Conservation (phyloP, 768 basidiomycete species). For the Strobilomyces dryophilus region DNA sequence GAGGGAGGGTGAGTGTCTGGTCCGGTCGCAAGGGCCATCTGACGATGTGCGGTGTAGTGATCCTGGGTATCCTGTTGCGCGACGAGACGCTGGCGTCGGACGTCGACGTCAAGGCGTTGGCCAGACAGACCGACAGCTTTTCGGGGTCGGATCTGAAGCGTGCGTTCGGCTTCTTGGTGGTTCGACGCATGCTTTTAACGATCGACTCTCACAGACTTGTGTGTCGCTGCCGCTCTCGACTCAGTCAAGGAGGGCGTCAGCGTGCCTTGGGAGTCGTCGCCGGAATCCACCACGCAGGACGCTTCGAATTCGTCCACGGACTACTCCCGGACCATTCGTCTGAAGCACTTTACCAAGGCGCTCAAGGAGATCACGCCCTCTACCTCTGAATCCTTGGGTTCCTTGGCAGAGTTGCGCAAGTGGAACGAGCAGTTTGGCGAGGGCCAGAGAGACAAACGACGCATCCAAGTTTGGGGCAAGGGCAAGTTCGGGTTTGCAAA, state of each 20-base stretch:
- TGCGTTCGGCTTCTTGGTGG: conserved; percentile 36
- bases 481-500: conserved; percentile 83
- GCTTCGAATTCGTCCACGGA: conserved; percentile 4
- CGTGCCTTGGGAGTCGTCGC: conserved; percentile 63
- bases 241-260: conserved; percentile 82
- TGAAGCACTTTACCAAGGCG: conserved; percentile 77
- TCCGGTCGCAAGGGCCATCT: not conserved
- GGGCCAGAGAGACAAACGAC: conserved; percentile 62
- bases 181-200: not conserved
- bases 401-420: conserved; percentile 68
- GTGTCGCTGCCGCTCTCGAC: conserved; percentile 88
- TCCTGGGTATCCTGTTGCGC: conserved; percentile 81
- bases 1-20: conserved; percentile 61
- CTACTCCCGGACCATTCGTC: conserved; percentile 40
- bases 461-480: conserved; percentile 80
- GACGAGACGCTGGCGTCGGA: conserved; percentile 70
- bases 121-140: conserved; percentile 76
- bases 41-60: conserved; percentile 47
- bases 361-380: conserved; percentile 89
- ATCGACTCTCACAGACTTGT: conserved; percentile 57
- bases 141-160: conserved; percentile 96
- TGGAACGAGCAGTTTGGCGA: conserved; percentile 97
- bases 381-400: conserved; percentile 76
- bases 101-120: conserved; percentile 55
- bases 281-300: conserved; percentile 3